Conservation (phyloP, 2,329 filamentous ascomycete species). For the Tolypocladium sp. region DNA sequence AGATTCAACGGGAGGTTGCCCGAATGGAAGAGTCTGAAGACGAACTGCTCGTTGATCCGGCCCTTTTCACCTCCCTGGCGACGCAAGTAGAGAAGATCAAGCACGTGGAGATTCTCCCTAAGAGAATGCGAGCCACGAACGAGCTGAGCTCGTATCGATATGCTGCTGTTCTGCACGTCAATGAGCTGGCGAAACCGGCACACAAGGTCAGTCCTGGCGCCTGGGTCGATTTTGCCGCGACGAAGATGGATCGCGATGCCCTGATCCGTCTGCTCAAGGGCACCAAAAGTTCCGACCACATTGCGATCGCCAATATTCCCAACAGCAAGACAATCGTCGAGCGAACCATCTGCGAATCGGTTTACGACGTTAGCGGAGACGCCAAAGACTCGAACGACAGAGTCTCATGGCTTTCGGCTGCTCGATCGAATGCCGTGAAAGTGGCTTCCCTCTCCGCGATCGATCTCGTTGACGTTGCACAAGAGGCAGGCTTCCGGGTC, state of each 20-base stretch:
- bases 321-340: too few species aligned
- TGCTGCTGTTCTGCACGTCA: conserved; percentile 11
- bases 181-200: not conserved
- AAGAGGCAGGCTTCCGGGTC: conserved; percentile 32
- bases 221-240: conserved; percentile 12
- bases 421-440: too few species aligned
- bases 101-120: conserved; percentile 19
- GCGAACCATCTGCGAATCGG: too few species aligned
- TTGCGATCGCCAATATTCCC: too few species aligned
- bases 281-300: not conserved
- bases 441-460: too few species aligned
- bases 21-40: conserved; percentile 7
- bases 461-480: not conserved
- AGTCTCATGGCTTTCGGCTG: not conserved
- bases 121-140: conserved; percentile 17
- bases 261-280: conserved; percentile 7
- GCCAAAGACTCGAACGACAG: not conserved
- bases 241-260: conserved; percentile 3
- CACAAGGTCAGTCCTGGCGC: conserved; percentile 1
- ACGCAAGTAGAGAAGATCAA: conserved; percentile 6
- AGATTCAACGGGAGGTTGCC: conserved; percentile 3
- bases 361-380: not conserved
- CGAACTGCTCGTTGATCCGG: conserved; percentile 13
- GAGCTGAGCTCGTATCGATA: conserved; percentile 20
- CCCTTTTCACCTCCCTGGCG: conserved; percentile 10